Evolutionary conservation across 2,329 filamentous ascomycete species (phyloP), one percentile per base, ranked within the genome.

Genomic region (Curvularia sp.): DNA sequence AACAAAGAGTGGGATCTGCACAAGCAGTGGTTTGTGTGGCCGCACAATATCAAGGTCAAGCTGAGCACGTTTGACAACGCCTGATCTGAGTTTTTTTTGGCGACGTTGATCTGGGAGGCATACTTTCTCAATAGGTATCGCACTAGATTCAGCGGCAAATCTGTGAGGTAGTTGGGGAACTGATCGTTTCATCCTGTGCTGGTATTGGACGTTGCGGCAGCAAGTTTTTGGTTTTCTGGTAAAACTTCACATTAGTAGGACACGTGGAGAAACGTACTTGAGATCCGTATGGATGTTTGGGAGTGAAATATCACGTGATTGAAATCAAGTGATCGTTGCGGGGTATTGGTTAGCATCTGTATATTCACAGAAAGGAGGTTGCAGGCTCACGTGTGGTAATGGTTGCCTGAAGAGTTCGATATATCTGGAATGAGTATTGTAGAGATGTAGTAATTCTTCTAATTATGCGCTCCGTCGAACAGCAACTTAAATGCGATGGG

Each of bases 21-120:
- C 32, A 78, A 78, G 57, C 74, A 74, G 46, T 80, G 77, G 78
- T 80, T 80, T 54, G 70, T 79, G 5, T 74, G 76, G 64, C 75
- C 77, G 49, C 71, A 77, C 65, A 46, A 72, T 27, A 63, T 73
- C 54, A 67, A 65, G 49, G 63, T 74, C 21, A 72, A 64, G 62
- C 63, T 74, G 55, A 58, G 61, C 21, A 47, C 25, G 15, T 19
- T 61, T 25, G 55, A 63, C 38, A 58, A 53, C 36, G n/a, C 42
- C 43, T 39, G 27, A 2, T 7, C 21, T n/a, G n/a, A n/a, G 15
- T 6, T 6, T 13, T 9, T 3, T 47, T 27, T 19, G 4, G 21
- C 9, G 5, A 2, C 15, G 1, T 34, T 49, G 3, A 8, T 18
- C 15, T 28, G 19, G 47, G 21, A 19, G 47, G 8, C 3, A 28